Conservation (phyloP, 371 early-diverging fungal genomes). For the Saksenaea oblongispora region DNA sequence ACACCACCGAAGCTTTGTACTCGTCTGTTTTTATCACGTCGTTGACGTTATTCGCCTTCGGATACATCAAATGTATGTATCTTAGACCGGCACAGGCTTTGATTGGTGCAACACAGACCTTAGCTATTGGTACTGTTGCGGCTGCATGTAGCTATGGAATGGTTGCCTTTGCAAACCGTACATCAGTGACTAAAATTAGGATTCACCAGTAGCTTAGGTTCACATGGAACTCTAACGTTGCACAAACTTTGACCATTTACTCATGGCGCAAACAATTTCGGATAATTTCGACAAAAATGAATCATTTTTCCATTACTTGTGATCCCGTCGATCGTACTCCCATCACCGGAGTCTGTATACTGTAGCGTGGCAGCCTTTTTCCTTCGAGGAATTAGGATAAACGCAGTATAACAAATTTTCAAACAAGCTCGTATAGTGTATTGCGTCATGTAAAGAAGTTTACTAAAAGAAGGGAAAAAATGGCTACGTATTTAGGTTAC, state of each 20-base stretch:
- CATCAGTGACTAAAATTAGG: background rate
- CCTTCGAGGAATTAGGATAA: too few species aligned
- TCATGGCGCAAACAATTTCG: background rate
- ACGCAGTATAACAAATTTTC: too few species aligned
- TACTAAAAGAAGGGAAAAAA: too few species aligned
- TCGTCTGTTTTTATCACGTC: conserved; percentile 59
- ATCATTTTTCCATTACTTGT: background rate
- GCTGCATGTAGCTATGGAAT: conserved; percentile 58
- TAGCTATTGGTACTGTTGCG: conserved; percentile 65
- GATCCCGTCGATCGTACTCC: background rate
- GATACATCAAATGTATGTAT: conserved; percentile 63
- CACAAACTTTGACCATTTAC: background rate
- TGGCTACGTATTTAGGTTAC: too few species aligned
- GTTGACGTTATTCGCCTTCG: conserved; percentile 67
- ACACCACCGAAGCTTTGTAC: conserved; percentile 47
- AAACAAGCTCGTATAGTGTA: too few species aligned
- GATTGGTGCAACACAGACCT: conserved; percentile 58
- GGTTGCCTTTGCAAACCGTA: conserved; percentile 30
- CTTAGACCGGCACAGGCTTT: conserved; percentile 52
- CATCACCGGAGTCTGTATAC: background rate
- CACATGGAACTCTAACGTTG: background rate
- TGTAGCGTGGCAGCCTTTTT: too few species aligned
- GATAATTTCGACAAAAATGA: conserved; percentile 4
- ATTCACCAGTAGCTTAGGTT: background rate
- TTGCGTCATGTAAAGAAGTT: too few species aligned